Evolutionary conservation across 192 early-diverging fungal genomes (phyloP), one percentile per base, ranked within the genome.

Genomic region (Thamnidium elegans): DNA sequence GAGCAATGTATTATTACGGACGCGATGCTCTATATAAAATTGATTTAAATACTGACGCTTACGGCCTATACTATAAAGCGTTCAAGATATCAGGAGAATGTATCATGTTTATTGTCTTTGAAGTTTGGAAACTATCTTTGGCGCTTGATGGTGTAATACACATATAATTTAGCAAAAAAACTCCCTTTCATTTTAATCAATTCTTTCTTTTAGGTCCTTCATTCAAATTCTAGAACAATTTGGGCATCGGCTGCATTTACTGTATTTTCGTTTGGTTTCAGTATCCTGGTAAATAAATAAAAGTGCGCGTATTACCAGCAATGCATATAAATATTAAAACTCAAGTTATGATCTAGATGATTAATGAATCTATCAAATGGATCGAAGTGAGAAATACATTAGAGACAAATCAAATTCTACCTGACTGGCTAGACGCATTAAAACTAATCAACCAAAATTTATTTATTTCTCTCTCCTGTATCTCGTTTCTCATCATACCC

Each of bases 51-150:
- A 3, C 1, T 2, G 26, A 26, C 26, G 3, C 26, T 26, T 19
- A 39, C 14, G 19, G 9, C 3, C 9, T 20, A 19, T 17, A 2
- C 13, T 1, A 2, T 17, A 14, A 48, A 15, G 8, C 15, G 1
- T 0, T 5, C 4, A n/a, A 19, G 13, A 2, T 48, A 19, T 15
- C 3, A 4, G 13, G 17, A 5, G 58, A 59, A 45, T 44, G 14
- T 45, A 23, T 45, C 4, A 14, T 59, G 21, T 45, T 44, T 43
- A 59, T 59, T 21, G 3, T 45, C 15, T 59, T 44, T 21, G 43
- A 42, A 43, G 36, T 59, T 15, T 59, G 58, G 58, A 59, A 26
- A 42, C 13, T 59, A 23, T 59, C 42, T 39, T 20, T 59, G 10
- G 13, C 36, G 14, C 4, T 59, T 21, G 43, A 59, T 4, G 36